phyloP scores from a whole-genome alignment of 495 filamentous ascomycete species.

The Saxispiralis lemnorum region DNA sequence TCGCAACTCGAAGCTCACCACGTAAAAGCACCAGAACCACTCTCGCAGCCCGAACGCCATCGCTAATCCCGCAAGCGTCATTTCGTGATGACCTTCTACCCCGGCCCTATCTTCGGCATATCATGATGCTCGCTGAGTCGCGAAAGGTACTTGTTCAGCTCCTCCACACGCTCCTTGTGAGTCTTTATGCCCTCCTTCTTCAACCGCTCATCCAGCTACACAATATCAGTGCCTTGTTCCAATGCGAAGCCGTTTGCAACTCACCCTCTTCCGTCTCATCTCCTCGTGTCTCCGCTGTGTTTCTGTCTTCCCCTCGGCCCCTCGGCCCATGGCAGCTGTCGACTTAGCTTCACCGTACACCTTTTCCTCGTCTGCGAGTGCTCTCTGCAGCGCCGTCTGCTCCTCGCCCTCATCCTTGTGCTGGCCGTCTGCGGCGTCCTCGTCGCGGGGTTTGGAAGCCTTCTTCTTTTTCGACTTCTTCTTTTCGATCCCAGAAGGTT shows the following conservation, averaged over 20 bases:
- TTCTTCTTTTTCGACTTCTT: constrained; percentile 50
- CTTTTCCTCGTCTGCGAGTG: constrained; percentile 13
- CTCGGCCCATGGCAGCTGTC: background rate
- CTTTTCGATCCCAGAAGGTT: constrained; percentile 35
- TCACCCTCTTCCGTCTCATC: constrained; percentile 56
- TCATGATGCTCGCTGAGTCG: constrained; percentile 92
- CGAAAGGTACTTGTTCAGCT: constrained; percentile 83
- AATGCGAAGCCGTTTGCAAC: constrained; percentile 16
- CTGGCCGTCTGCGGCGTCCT: constrained; percentile 18
- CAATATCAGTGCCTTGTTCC: background rate
- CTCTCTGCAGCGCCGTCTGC: constrained; percentile 14
- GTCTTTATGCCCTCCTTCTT: constrained; percentile 77
- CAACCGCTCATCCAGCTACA: constrained; percentile 50
- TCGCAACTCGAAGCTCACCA: too few species aligned
- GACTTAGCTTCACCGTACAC: background rate
- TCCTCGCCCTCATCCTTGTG: background rate
- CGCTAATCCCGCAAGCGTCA: too few species aligned
- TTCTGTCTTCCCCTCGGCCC: constrained; percentile 51
- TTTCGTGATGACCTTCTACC: constrained; percentile 1
- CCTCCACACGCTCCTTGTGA: constrained; percentile 91
- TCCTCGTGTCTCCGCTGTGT: constrained; percentile 70
- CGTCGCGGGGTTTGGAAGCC: constrained; percentile 21
- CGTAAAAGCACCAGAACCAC: too few species aligned
- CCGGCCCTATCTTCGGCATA: constrained; percentile 36
- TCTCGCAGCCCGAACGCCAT: too few species aligned